Conservation (phyloP, 305 asterid species). For the Andrographis paniculata region DNA sequence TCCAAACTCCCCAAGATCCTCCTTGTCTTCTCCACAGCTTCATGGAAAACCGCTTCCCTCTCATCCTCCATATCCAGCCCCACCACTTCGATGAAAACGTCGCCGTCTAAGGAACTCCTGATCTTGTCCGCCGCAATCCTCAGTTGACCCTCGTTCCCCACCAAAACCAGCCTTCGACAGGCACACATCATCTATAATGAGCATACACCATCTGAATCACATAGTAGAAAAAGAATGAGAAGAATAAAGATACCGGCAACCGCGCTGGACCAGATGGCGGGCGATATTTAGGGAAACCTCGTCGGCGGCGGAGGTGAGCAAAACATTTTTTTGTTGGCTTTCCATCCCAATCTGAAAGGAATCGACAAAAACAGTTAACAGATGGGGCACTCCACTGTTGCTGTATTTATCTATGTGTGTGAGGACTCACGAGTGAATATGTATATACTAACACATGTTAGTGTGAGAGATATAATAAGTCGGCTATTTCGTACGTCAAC, state of each 20-base stretch:
- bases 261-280: constrained; percentile 63
- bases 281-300: constrained; percentile 59
- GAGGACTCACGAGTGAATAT: too few species aligned
- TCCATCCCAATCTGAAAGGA: constrained; percentile 23
- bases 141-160: constrained; percentile 67
- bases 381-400: too few species aligned
- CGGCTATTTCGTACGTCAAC: too few species aligned
- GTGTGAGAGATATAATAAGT: too few species aligned
- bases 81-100: constrained; percentile 45
- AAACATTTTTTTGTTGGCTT: constrained; percentile 46
- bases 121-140: constrained; percentile 44
- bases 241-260: constrained; percentile 50
- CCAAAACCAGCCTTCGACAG: constrained; percentile 45
- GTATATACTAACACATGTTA: too few species aligned
- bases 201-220: background rate
- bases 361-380: background rate
- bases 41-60: constrained; percentile 40
- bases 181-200: background rate
- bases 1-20: constrained; percentile 48
- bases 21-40: constrained; percentile 61
- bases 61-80: constrained; percentile 70
- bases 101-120: constrained; percentile 33
- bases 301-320: constrained; percentile 77
- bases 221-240: background rate
- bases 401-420: too few species aligned